A percentile compares a stretch with the other conserved stretches of the same genome.
Evolutionary conservation across 2,329 filamentous ascomycete genomes (phyloP).

Genomic region (Diplodia scrobiculata): DNA sequence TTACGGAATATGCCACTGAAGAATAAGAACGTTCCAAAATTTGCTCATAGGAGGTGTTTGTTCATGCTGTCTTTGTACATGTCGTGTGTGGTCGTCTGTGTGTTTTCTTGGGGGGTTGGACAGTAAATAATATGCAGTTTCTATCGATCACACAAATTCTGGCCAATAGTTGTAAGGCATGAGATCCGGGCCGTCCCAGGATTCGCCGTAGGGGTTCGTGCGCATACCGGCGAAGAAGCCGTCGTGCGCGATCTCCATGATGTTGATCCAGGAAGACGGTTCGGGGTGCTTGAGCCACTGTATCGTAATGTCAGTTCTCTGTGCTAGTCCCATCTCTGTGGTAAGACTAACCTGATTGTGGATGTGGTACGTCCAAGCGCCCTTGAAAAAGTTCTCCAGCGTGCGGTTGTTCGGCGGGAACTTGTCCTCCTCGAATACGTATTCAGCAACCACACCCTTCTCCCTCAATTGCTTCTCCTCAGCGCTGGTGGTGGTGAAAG

Average conservation of each 20-base stretch:
- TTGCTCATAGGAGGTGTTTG: background rate
- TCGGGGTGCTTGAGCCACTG: conserved; percentile 60
- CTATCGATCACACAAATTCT: conserved; percentile 50
- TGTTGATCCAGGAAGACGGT: conserved; percentile 58
- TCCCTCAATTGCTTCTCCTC: conserved; percentile 47
- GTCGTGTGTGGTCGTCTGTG: conserved; percentile 9
- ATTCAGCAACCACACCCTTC: conserved; percentile 48
- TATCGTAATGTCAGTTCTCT: background rate
- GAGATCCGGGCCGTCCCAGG: conserved; percentile 54
- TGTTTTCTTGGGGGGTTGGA: background rate
- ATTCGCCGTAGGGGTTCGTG: conserved; percentile 58
- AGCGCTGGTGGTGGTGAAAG: conserved; percentile 46
- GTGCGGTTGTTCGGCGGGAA: conserved; percentile 61
- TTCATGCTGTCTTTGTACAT: conserved; percentile 16
- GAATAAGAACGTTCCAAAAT: background rate
- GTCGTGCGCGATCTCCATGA: conserved; percentile 58
- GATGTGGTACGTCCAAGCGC: conserved; percentile 61
- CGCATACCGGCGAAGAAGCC: conserved; percentile 56
- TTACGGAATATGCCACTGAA: background rate
- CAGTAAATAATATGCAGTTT: background rate
- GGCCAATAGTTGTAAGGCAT: conserved; percentile 55
- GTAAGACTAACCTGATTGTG: conserved; percentile 57
- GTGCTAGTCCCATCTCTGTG: background rate
- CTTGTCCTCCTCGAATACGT: conserved; percentile 54
- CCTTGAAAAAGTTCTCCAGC: conserved; percentile 59